A percentile compares a stretch with the other conserved stretches of the same genome.
These are phyloP conservation scores for Cornus kousa DNA, from an alignment of 148 eudicot species.

Conservation along the genomic window DNA sequence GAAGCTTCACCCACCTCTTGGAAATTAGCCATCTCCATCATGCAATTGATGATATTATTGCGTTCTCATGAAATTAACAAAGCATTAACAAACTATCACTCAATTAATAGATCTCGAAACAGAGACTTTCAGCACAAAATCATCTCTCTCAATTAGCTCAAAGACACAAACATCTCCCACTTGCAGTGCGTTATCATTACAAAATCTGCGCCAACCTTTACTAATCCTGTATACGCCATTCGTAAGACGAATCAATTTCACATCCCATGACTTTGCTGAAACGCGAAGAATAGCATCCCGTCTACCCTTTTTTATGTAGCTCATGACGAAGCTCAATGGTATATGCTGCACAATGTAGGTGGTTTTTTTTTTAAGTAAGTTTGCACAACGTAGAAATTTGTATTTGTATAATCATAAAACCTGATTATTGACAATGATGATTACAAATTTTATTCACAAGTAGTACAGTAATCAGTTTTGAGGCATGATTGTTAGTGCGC, in stretches of 20 bases:
- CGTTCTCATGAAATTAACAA: too few relatives aligned
- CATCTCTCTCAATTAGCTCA: conserved; percentile 4
- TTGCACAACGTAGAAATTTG: too few relatives aligned
- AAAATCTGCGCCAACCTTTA: not conserved
- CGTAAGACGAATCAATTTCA: not conserved
- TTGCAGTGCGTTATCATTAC: conserved; percentile 3
- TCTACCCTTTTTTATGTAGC: not conserved
- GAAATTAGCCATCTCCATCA: too few relatives aligned
- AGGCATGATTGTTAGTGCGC: too few relatives aligned
- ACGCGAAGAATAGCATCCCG: not conserved
- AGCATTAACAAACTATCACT: too few relatives aligned
- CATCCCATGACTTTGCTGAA: conserved; percentile 7
- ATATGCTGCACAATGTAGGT: not conserved
- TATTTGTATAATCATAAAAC: too few relatives aligned
- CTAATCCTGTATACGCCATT: not conserved
- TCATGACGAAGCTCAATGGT: conserved; percentile 10
- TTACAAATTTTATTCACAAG: too few relatives aligned
- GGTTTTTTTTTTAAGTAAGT: too few relatives aligned
- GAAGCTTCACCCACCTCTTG: too few relatives aligned
- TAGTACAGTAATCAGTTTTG: too few relatives aligned
- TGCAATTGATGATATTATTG: too few relatives aligned
- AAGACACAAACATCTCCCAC: conserved; percentile 15
- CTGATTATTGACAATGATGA: too few relatives aligned
- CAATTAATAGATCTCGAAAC: not conserved
- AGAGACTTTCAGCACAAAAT: conserved; percentile 7